Evolutionary conservation across 768 basidiomycete species (phyloP), one percentile per base, ranked within the genome.

Genomic region (Scleroderma citrinum): DNA sequence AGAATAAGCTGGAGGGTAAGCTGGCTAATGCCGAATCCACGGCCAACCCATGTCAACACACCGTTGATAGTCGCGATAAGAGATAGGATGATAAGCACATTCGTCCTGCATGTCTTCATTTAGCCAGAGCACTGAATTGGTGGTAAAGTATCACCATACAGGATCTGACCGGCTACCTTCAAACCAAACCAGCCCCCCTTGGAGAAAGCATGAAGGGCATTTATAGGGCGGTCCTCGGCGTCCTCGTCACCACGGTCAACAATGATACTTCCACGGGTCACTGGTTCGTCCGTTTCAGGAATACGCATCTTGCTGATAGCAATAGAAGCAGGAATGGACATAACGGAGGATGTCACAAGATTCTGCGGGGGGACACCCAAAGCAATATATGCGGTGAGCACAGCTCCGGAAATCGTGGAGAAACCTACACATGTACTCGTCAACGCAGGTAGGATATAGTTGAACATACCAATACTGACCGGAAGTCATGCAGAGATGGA

Each of bases 301-400:
- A 83, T 56, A 38, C 92, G 87, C 58, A 94, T 73, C 69, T 95
- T 95, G 63, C 84, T 87, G 59, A 95, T 92, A 2, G 92, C 80
- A 63, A 95, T 93, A 13, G 91, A 92, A 0, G 92, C 93, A 17
- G 93, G 93, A 52, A 96, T 95, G 64, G 85, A 87, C 92, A 95
- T 95, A 51, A 94, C 85, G 7, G 89, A 91, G 5, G 92, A 85
- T 2, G 92, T 93, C 57, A 92, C 73, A 20, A 92, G 73, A 60
- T 87, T 92, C 64, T 85, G 77, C 5, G 87, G 65, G 8, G 87
- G 87, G 29, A 91, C 86, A 34, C 86, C 90, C 55, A 85, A 72
- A 54, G 63, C 71, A 62, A 93, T 86, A 64, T 94, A 95, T 24
- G 89, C 92, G 47, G 78, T 74, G 41, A 96, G 76, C 12, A 96